These are phyloP conservation scores for Ceratobasidium sp. DNA, from an alignment of 1,284 basidiomycete species.

Conservation along the genomic window DNA sequence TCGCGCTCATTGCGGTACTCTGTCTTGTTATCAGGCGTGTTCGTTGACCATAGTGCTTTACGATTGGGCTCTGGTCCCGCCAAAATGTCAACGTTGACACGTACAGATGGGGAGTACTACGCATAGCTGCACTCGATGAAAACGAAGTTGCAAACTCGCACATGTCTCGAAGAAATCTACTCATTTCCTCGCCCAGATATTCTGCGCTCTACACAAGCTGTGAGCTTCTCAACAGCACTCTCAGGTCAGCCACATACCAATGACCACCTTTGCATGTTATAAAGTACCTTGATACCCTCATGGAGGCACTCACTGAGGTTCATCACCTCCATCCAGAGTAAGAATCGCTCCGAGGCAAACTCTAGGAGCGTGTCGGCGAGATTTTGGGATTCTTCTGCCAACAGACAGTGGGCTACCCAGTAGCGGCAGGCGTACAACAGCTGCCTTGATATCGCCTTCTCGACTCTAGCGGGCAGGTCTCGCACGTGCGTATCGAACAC, in stretches of 20 bases:
- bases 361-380: neutral
- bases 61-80: neutral
- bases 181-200: neutral
- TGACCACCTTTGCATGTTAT: neutral
- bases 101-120: conserved; percentile 20
- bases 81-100: conserved; percentile 15
- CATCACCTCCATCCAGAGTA: conserved; percentile 21
- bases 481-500: neutral
- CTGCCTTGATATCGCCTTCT: neutral
- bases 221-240: neutral
- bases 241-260: neutral
- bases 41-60: conserved; percentile 4
- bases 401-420: neutral
- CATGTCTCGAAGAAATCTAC: neutral
- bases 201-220: neutral
- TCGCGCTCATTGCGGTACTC: neutral
- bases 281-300: neutral
- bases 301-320: neutral
- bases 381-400: neutral
- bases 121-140: neutral
- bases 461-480: neutral
- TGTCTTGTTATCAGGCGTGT: neutral
- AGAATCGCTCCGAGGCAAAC: neutral
- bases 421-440: neutral
- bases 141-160: neutral